A percentile compares a stretch with the other conserved stretches of the same genome.
These are phyloP conservation scores for Ophidiomyces ophidiicola DNA, from an alignment of 2,329 filamentous ascomycete species.

Conservation along the genomic window DNA sequence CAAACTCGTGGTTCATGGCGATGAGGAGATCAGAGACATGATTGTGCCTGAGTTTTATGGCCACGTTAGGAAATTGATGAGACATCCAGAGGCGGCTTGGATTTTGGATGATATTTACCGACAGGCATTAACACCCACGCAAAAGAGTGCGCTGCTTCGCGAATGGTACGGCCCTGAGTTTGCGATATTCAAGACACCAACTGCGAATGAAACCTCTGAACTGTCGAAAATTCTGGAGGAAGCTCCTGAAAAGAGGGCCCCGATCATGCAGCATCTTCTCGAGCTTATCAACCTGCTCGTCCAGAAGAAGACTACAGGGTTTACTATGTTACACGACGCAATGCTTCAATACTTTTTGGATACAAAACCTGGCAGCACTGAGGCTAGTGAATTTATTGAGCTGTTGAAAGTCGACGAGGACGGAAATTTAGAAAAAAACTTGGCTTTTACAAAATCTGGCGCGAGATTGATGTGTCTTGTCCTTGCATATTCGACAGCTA, in stretches of 20 bases:
- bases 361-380: constrained; percentile 61
- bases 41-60: constrained; percentile 94
- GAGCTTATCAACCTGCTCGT: constrained; percentile 84
- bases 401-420: constrained; percentile 83
- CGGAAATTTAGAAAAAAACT: constrained; percentile 81
- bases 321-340: constrained; percentile 95
- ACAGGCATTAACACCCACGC: constrained; percentile 68
- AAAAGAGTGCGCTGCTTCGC: constrained; percentile 71
- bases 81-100: constrained; percentile 93
- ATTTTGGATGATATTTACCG: constrained; percentile 96
- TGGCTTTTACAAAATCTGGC: constrained; percentile 88
- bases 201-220: constrained; percentile 46
- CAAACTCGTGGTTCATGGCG: constrained; percentile 87
- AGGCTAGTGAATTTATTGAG: constrained; percentile 78
- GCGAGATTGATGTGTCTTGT: constrained; percentile 68
- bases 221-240: constrained; percentile 61
- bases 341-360: constrained; percentile 95
- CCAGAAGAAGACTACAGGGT: constrained; percentile 92
- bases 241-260: constrained; percentile 70
- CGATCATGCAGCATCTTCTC: constrained; percentile 74
- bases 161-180: constrained; percentile 98
- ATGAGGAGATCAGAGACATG: constrained; percentile 71
- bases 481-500: constrained; percentile 73
- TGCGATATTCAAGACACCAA: constrained; percentile 56
- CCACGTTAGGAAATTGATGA: constrained; percentile 81